A percentile compares a stretch with the other conserved stretches of the same genome.
phyloP scores from a whole-genome alignment of 306 rosid genomes.

The Prunus kanzakura region DNA sequence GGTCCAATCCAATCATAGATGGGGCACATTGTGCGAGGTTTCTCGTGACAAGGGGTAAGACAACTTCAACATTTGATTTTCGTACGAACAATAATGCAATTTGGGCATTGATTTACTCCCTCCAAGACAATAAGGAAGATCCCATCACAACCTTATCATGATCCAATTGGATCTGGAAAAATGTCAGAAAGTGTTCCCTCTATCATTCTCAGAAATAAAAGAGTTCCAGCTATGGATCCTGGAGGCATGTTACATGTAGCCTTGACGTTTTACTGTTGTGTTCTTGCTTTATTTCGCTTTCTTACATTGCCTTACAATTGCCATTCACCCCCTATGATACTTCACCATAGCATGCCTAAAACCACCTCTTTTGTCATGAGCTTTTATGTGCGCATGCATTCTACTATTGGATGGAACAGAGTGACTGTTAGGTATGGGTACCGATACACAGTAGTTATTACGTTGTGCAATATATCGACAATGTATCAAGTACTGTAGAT shows the following conservation, averaged over 20 bases:
- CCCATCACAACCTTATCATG: slow-evolving; percentile 3
- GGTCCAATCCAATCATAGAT: slow-evolving; percentile 14
- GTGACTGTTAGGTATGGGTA: no score
- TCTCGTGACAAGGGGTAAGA: slow-evolving; percentile 20
- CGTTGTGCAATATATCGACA: no score
- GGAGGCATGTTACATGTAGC: background rate
- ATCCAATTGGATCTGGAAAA: background rate
- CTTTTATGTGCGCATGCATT: background rate
- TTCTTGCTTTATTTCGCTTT: background rate
- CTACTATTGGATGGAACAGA: background rate
- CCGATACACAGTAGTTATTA: no score
- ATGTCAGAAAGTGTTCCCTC: background rate
- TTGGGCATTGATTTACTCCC: background rate
- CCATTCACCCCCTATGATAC: background rate
- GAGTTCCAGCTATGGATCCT: background rate
- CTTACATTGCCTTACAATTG: background rate
- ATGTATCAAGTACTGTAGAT: background rate
- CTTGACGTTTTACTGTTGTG: background rate
- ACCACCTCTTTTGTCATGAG: background rate
- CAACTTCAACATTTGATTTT: slow-evolving; percentile 15
- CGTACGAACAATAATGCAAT: slow-evolving; percentile 16
- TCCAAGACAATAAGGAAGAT: background rate
- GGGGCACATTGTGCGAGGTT: slow-evolving; percentile 7
- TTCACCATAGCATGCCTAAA: background rate
- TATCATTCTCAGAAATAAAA: background rate